Evolutionary conservation across 225 moss, liverwort and hornwort species (phyloP), one percentile per base, ranked within the genome.

Genomic region (Polytrichum commune): DNA sequence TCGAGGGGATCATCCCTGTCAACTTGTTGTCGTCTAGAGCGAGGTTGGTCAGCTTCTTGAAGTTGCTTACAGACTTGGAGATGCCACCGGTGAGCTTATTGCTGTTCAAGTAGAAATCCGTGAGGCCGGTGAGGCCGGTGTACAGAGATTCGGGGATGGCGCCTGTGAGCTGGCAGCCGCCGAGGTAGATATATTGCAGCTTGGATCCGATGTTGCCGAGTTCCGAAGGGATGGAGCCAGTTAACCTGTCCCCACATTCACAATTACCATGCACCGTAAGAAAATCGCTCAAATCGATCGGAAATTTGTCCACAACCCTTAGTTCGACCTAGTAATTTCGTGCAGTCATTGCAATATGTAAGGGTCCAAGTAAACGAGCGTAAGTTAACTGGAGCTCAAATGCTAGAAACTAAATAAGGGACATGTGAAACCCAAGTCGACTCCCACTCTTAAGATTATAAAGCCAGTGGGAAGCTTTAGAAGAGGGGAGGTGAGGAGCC

Each of bases 11-110:
- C 3, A 55, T 0, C 0, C 79, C 83, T 1, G 56, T 66, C 22
- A 83, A 69, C 62, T 73, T 60, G 66, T 83, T 83, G 63, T 1
- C 26, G 57, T 73, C 66, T 26, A 83, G 66, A 56, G 73, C 83
- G 26, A 83, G 73, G 66, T 83, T 79, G 2, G 71, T 80, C 7
- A 82, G 53, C 1, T 24, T 69, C 27, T 1, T 69, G 16, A 72
- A 69, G 64, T 73, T 64, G 3, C 72, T 71, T 2, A 77, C 62
- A 0, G 64, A 55, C 9, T 68, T 16, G 19, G 69, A 23, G 1
- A 79, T 78, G 19, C 0, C 19, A 0, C 82, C 75, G 0, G 71
- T 75, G 0, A 85, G 76, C 26, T 38, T 28, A 71, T 85, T 85
- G 26, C 2, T 3, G 23, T 72, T 30, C 25, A 72, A 57, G 16